Conservation (phyloP, 2,329 filamentous ascomycete species). For the Aspergillus tamarii region DNA sequence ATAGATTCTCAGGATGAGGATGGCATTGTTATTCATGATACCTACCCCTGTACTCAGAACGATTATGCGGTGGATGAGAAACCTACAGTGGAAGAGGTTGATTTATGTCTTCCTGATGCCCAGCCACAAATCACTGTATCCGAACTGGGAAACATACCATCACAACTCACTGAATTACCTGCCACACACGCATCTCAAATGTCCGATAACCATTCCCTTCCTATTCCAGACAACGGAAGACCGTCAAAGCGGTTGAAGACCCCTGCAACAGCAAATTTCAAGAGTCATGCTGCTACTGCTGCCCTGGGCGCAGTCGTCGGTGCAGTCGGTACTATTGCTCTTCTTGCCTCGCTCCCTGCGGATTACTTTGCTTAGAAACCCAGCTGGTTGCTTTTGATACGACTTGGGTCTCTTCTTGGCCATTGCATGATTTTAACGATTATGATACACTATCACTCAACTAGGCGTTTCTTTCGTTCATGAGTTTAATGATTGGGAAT, state of each 20-base stretch:
- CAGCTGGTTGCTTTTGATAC: neutral
- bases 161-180: slow-evolving; percentile 11
- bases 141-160: slow-evolving; percentile 11
- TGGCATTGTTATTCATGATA: neutral
- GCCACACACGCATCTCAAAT: slow-evolving; percentile 10
- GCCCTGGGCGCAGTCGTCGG: slow-evolving; percentile 45
- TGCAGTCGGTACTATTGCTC: slow-evolving; percentile 44
- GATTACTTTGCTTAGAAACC: slow-evolving; percentile 44
- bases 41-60: neutral
- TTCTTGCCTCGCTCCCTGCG: slow-evolving; percentile 46
- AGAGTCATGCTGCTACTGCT: slow-evolving; percentile 44
- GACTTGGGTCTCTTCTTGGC: neutral
- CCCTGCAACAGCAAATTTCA: slow-evolving; percentile 25
- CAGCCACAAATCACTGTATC: slow-evolving; percentile 24
- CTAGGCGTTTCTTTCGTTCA: slow-evolving; percentile 1
- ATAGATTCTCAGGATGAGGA: neutral
- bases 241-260: slow-evolving; percentile 34
- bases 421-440: slow-evolving; percentile 1
- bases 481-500: slow-evolving; percentile 4
- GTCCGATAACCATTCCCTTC: slow-evolving; percentile 16
- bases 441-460: slow-evolving; percentile 5
- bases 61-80: slow-evolving; percentile 5
- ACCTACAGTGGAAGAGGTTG: slow-evolving; percentile 4
- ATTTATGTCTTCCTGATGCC: slow-evolving; percentile 27
- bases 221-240: slow-evolving; percentile 23